These are phyloP conservation scores for Cutaneotrichosporon dermatis DNA, from an alignment of 1,284 basidiomycete genomes.

Conservation along the genomic window DNA sequence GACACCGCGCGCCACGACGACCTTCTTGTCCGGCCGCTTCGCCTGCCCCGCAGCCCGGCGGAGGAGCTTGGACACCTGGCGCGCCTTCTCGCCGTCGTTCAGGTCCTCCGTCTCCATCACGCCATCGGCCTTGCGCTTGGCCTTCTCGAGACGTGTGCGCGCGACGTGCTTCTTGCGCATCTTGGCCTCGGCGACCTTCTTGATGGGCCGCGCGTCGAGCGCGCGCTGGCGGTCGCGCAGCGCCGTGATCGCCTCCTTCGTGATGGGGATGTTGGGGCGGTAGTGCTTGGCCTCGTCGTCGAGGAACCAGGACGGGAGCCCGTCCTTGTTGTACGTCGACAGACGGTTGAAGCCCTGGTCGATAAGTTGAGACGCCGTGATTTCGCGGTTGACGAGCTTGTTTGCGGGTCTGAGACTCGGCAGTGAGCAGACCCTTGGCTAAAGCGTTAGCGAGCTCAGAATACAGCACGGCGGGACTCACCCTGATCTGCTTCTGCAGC, in stretches of 20 bases:
- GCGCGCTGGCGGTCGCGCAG: slow-evolving; percentile 87
- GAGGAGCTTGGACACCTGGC: slow-evolving; percentile 88
- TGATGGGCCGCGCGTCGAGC: slow-evolving; percentile 94
- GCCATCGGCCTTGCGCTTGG: slow-evolving; percentile 93
- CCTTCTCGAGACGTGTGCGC: slow-evolving; percentile 78
- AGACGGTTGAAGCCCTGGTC: slow-evolving; percentile 96
- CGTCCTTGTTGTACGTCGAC: slow-evolving; percentile 85
- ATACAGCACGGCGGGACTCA: slow-evolving; percentile 46
- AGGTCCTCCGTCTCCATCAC: slow-evolving; percentile 86
- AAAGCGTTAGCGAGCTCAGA: slow-evolving; percentile 4
- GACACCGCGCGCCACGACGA: slow-evolving; percentile 87
- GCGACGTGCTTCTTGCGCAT: slow-evolving; percentile 94
- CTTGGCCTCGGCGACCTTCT: slow-evolving; percentile 98
- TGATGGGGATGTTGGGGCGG: slow-evolving; percentile 91
- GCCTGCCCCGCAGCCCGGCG: slow-evolving; percentile 62
- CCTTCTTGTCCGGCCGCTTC: slow-evolving; percentile 63
- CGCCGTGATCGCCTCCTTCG: slow-evolving; percentile 87
- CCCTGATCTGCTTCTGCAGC: slow-evolving; percentile 67
- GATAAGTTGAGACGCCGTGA: slow-evolving; percentile 80
- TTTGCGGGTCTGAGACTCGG: slow-evolving; percentile 89
- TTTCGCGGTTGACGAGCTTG: slow-evolving; percentile 85
- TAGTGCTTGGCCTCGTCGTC: slow-evolving; percentile 94
- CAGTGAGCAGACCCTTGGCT: slow-evolving; percentile 83
- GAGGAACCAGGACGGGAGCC: slow-evolving; percentile 90
- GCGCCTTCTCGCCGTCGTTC: slow-evolving; percentile 90